A percentile compares a stretch with the other conserved stretches of the same genome.
phyloP scores from a whole-genome alignment of 192 early-diverging fungal genomes.

The Coemansia sp. region DNA sequence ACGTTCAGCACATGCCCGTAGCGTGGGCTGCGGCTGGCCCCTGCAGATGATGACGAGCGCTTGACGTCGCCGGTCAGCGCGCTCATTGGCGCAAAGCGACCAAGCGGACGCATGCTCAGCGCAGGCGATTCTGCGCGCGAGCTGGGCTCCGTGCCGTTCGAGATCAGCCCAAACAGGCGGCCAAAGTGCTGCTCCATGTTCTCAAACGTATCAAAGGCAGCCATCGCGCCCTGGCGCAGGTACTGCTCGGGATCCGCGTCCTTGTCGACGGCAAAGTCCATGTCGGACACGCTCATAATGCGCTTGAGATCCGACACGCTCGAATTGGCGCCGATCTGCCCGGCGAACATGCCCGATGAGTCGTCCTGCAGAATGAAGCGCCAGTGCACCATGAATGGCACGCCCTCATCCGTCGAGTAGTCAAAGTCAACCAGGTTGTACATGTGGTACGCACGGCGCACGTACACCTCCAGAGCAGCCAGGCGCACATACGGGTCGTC shows the following conservation, averaged over 20 bases:
- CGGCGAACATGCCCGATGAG: constrained; percentile 49
- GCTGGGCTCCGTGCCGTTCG: constrained; percentile 32
- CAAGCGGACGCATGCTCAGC: constrained; percentile 27
- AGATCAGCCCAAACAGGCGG: constrained; percentile 62
- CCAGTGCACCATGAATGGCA: constrained; percentile 73
- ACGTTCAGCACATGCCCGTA: constrained; percentile 85
- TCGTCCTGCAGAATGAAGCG: constrained; percentile 69
- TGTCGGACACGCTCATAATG: constrained; percentile 77
- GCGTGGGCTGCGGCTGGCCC: constrained; percentile 17
- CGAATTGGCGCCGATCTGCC: constrained; percentile 26
- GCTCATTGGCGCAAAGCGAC: constrained; percentile 46
- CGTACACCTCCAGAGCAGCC: constrained; percentile 94
- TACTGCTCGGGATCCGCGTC: constrained; percentile 63
- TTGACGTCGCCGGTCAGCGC: constrained; percentile 26
- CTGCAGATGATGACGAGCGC: constrained; percentile 22
- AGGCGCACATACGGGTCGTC: constrained; percentile 69
- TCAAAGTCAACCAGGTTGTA: constrained; percentile 89
- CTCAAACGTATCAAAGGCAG: constrained; percentile 65
- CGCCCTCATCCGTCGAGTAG: constrained; percentile 59
- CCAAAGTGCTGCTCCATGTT: constrained; percentile 67
- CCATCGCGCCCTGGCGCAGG: constrained; percentile 84
- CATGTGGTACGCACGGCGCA: constrained; percentile 95
- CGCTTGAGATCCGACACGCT: constrained; percentile 57
- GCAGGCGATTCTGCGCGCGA: constrained; percentile 51
- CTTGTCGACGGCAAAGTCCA: constrained; percentile 74